Conservation (phyloP, 2,329 filamentous ascomycete genomes). For the Ophiobolus disseminans region DNA sequence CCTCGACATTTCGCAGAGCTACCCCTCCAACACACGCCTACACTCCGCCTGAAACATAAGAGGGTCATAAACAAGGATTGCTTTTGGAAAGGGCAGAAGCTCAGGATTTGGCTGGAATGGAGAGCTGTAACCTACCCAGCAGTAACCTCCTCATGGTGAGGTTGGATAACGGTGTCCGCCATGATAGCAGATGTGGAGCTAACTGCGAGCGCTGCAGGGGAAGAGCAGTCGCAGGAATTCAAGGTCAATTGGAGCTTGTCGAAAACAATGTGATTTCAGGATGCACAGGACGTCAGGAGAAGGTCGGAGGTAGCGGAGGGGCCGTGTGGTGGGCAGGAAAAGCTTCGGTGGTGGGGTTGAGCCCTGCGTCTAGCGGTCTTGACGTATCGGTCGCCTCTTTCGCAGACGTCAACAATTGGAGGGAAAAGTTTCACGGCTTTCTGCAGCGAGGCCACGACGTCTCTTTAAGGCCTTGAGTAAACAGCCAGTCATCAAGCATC, state of each 20-base stretch:
- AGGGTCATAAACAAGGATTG: no score
- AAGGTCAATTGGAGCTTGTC: slow-evolving; percentile 31
- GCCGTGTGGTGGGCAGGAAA: slow-evolving; percentile 37
- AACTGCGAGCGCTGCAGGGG: slow-evolving; percentile 29
- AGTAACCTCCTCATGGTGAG: slow-evolving; percentile 53
- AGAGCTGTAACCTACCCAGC: slow-evolving; percentile 52
- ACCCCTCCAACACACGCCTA: slow-evolving; percentile 12
- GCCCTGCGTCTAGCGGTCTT: slow-evolving; percentile 37
- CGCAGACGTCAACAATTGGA: slow-evolving; percentile 20
- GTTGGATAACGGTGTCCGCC: slow-evolving; percentile 58
- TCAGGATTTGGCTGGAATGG: background rate
- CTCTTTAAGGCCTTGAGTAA: slow-evolving; percentile 27
- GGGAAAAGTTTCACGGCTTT: slow-evolving; percentile 23
- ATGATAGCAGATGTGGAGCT: slow-evolving; percentile 38
- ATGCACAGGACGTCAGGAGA: slow-evolving; percentile 17
- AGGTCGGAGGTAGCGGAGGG: slow-evolving; percentile 36
- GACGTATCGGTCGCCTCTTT: slow-evolving; percentile 37
- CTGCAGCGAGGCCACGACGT: slow-evolving; percentile 22
- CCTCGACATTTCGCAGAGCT: slow-evolving; percentile 12
- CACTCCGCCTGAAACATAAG: background rate
- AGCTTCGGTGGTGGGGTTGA: slow-evolving; percentile 47
- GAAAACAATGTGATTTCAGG: slow-evolving; percentile 10
- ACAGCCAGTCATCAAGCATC: slow-evolving; percentile 38
- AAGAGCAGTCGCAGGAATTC: slow-evolving; percentile 27
- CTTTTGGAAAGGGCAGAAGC: background rate